phyloP scores from a whole-genome alignment of 192 early-diverging fungal species.

The Dispira simplex region DNA sequence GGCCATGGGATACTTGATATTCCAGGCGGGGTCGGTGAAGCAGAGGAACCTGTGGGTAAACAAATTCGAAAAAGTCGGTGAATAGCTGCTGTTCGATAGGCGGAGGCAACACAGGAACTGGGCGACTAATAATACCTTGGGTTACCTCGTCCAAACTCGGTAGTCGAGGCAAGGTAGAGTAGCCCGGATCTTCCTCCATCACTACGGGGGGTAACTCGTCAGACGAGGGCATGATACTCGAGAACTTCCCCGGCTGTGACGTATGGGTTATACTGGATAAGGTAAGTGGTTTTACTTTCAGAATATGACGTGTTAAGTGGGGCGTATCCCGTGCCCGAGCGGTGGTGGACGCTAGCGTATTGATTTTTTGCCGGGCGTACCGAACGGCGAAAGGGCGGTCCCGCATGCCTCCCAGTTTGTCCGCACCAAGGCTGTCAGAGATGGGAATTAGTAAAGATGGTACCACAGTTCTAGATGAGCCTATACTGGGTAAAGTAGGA shows the following conservation, averaged over 20 bases:
- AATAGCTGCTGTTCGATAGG: not conserved
- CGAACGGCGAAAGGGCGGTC: too few relatives aligned
- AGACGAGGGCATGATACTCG: not conserved
- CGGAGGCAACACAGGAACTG: not conserved
- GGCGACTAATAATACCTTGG: too few relatives aligned
- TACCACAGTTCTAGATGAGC: not conserved
- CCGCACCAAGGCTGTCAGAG: too few relatives aligned
- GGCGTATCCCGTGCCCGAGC: not conserved
- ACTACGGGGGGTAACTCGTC: not conserved
- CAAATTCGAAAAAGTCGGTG: slow-evolving; percentile 7
- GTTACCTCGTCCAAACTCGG: too few relatives aligned
- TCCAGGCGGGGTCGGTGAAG: not conserved
- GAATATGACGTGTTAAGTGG: not conserved
- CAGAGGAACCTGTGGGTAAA: not conserved
- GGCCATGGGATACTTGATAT: not conserved
- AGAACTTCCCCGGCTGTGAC: not conserved
- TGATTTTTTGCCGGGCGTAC: too few relatives aligned
- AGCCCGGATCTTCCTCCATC: not conserved
- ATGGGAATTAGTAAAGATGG: too few relatives aligned
- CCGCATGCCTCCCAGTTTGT: too few relatives aligned
- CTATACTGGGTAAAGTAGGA: not conserved
- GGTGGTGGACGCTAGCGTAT: too few relatives aligned
- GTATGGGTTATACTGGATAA: not conserved
- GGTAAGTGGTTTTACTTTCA: not conserved
- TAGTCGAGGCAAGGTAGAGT: too few relatives aligned